Evolutionary conservation across 139 green algal species (phyloP), one percentile per base, ranked within the genome.

Genomic region (Micromonas commoda): DNA sequence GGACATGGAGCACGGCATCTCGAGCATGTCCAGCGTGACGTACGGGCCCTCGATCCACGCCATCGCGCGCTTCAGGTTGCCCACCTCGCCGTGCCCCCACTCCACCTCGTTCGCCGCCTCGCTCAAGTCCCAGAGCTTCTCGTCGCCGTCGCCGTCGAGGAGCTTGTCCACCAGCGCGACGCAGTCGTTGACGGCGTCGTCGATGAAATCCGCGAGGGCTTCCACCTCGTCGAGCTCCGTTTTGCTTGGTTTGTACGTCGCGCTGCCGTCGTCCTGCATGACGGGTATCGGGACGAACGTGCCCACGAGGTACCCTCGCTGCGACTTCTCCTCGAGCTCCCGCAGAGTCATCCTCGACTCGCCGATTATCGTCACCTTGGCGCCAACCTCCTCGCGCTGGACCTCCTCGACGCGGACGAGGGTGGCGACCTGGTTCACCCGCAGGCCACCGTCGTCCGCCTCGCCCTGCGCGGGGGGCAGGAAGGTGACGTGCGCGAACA

Each of bases 401-500:
- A 83, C 72, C 23, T 69, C 21, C 60, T 65, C 38, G 69, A 63
- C 63, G 5, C 45, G 32, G 9, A 13, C 29, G 34, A 65, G 28
- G 34, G 70, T 69, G 37, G 45, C 70, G 52, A 28, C 32, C 54
- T 34, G 66, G 54, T 34, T 65, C 78, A 34, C 24, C 57, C 33
- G 19, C 39, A 51, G 74, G 24, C 51, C 33, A 9, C 39, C 70
- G 34, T 67, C 69, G 19, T 19, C n/a, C n/a, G n/a, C 33, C n/a
- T 60, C 39, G 64, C 45, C n/a, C 1, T 67, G 35, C 21, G 35
- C 52, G 53, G 6, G 35, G 21, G 37, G n/a, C 33, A 60, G 38
- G 33, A 39, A 64, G 24, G 60, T 38, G 26, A 78, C 77, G 23
- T 81, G 81, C 31, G 51, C 78, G 39, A 87, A 80, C 4, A 86